Evolutionary conservation across 345 rosid species (phyloP).

Genomic region (Arabidopsis arenosa): DNA sequence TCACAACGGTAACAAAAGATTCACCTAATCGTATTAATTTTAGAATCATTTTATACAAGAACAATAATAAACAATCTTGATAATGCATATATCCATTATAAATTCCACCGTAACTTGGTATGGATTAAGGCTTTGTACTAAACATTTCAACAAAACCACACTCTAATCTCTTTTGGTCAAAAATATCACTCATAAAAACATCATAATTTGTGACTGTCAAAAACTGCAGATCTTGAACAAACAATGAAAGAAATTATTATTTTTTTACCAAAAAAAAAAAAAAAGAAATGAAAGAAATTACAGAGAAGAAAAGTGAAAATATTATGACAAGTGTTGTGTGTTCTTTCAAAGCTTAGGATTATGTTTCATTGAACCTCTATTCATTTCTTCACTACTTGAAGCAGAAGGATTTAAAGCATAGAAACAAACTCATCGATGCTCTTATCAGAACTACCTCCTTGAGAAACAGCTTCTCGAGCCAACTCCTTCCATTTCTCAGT

Average conservation of each 20-base stretch:
- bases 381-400: constrained; percentile 63
- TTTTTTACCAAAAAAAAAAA: too few species aligned
- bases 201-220: constrained; percentile 1
- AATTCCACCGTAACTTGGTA: too few species aligned
- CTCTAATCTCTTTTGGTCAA: constrained; percentile 2
- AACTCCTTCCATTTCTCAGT: constrained; percentile 57
- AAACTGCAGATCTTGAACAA: constrained; percentile 21
- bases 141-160: too few species aligned
- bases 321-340: background rate
- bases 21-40: too few species aligned
- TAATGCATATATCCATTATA: too few species aligned
- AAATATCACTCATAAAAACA: constrained; percentile 27
- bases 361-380: constrained; percentile 16
- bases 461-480: constrained; percentile 56
- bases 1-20: too few species aligned
- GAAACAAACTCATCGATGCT: constrained; percentile 52
- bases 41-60: too few species aligned
- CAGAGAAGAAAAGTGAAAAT: constrained; percentile 17
- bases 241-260: background rate
- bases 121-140: too few species aligned
- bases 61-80: too few species aligned
- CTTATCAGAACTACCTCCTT: constrained; percentile 64
- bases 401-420: constrained; percentile 61
- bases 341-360: constrained; percentile 28
- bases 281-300: background rate